phyloP scores from a whole-genome alignment of 257 asterid genomes.

The Solanum dulcamara region DNA sequence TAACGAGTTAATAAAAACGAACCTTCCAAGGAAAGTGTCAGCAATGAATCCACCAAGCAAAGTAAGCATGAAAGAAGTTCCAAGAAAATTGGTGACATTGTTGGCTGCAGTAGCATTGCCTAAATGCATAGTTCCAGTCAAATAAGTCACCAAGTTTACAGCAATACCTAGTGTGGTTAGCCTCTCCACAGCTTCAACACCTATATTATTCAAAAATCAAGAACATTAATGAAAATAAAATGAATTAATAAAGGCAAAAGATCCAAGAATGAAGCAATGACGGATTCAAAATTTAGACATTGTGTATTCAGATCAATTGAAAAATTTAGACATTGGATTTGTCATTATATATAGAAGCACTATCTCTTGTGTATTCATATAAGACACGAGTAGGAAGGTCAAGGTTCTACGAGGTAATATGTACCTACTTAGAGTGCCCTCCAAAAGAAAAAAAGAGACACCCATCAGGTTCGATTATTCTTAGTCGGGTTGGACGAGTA shows the following conservation, averaged over 20 bases:
- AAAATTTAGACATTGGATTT: background rate
- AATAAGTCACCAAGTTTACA: constrained; percentile 66
- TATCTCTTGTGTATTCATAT: background rate
- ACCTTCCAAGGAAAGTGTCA: constrained; percentile 81
- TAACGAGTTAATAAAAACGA: background rate
- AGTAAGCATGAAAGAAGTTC: constrained; percentile 77
- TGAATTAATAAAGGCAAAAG: background rate
- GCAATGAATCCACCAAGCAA: constrained; percentile 82
- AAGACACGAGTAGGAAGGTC: background rate
- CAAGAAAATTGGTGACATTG: constrained; percentile 71
- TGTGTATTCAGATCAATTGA: background rate
- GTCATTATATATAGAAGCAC: background rate
- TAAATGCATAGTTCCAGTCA: constrained; percentile 82
- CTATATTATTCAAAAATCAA: constrained; percentile 10
- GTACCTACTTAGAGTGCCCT: background rate
- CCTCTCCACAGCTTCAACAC: constrained; percentile 68
- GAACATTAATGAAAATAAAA: background rate
- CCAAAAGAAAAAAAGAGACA: background rate
- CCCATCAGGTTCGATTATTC: background rate
- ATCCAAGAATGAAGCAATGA: background rate
- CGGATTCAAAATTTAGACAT: background rate
- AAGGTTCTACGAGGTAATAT: background rate
- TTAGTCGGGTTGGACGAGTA: background rate
- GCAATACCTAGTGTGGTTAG: constrained; percentile 81
- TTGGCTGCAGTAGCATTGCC: constrained; percentile 77